phyloP scores from a whole-genome alignment of 306 rosid species.

The Echinosophora koreensis region DNA sequence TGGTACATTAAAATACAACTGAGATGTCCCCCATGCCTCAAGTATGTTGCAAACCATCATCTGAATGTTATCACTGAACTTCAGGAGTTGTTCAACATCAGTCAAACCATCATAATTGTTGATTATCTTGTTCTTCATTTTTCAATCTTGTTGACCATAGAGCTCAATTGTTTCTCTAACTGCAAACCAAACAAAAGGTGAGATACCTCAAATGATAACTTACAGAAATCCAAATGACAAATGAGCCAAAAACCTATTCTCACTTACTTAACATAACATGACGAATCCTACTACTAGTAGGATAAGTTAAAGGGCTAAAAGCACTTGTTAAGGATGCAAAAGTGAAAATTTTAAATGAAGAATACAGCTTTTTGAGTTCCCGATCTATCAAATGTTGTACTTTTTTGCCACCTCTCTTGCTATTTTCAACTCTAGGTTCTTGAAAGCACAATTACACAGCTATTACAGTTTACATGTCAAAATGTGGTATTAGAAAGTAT shows the following conservation, averaged over 20 bases:
- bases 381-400: no score
- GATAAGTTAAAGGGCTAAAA: not conserved
- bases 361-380: no score
- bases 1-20: conserved; percentile 39
- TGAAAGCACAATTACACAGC: not conserved
- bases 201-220: conserved; percentile 24
- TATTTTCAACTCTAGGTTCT: not conserved
- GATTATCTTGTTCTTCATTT: conserved; percentile 50
- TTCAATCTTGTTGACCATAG: conserved; percentile 47
- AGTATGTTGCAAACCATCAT: conserved; percentile 38
- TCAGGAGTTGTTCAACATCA: conserved; percentile 28
- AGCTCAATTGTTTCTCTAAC: conserved; percentile 60
- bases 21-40: conserved; percentile 48
- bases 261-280: conserved; percentile 15
- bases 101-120: conserved; percentile 36
- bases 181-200: conserved; percentile 47
- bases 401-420: not conserved
- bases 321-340: no score
- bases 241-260: conserved; percentile 5
- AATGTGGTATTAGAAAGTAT: not conserved
- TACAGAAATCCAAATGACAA: not conserved
- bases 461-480: not conserved
- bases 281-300: conserved; percentile 8
- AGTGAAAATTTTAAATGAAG: no score
- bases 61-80: conserved; percentile 22